Evolutionary conservation across 2,329 filamentous ascomycete species (phyloP).

Genomic region (Dactylellina sp.): DNA sequence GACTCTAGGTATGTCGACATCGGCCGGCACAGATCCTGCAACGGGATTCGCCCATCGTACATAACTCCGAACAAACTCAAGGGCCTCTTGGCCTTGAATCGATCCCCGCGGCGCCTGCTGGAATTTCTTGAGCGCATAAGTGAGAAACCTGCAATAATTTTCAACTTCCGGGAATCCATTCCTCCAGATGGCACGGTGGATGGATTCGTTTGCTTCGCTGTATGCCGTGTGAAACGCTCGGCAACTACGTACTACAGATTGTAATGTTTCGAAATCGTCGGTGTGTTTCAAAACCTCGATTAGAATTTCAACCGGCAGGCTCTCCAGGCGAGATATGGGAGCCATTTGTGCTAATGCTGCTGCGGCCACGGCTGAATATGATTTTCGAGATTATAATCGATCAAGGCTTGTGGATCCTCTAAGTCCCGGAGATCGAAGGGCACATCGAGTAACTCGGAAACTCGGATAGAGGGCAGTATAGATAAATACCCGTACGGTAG

Average conservation of each 20-base stretch:
- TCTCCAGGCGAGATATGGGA: neutral
- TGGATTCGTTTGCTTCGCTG: neutral
- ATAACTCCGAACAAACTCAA: constrained; percentile 6
- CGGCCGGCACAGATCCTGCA: neutral
- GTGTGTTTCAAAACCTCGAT: constrained; percentile 22
- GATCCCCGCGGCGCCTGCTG: neutral
- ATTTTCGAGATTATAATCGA: no score
- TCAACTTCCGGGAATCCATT: constrained; percentile 1
- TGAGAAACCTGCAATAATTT: constrained; percentile 21
- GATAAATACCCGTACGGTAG: no score
- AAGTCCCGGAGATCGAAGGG: no score
- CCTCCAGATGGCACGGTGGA: constrained; percentile 16
- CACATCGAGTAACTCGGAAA: no score
- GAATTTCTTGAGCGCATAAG: constrained; percentile 8
- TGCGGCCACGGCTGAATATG: no score
- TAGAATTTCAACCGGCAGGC: constrained; percentile 12
- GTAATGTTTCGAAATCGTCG: constrained; percentile 2
- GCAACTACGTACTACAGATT: constrained; percentile 3
- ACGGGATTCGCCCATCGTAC: constrained; percentile 7
- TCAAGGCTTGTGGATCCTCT: no score
- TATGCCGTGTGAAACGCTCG: constrained; percentile 1
- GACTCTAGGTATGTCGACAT: neutral
- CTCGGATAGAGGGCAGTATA: no score
- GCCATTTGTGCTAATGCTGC: no score
- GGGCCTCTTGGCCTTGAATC: neutral